Base-by-base conservation (phyloP, 129 eudicot species). In the Cynara cardunculus region DNA sequence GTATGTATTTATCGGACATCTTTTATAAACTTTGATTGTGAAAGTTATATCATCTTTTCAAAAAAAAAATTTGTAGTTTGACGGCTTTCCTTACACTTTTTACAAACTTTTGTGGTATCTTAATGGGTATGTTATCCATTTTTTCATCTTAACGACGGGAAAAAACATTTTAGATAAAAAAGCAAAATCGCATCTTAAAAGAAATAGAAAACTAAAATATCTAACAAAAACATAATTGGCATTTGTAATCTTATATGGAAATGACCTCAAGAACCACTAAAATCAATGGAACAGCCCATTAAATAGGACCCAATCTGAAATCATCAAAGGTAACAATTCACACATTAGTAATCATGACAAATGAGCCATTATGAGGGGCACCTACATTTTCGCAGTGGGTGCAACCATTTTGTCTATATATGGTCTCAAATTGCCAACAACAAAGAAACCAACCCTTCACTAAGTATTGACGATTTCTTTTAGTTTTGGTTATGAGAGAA, bases 251-350 rank as follows among this genome's bases (percentile, higher is more conserved):
- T 71, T 72, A 31, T 71, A 18, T 59, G 30, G 27, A 61, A 24
- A 72, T 72, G 61, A 72, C 78, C 24, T 32, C 62, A 56, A 53
- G 34, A 80, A 30, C 59, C 78, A 80, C 83, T 80, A 34, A 72
- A 59, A 66, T 61, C 64, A 80, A 72, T 72, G 64, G 84, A 72
- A 59, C 39, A 56, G 16, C 28, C 72, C 84, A 80, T 53, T 59
- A 53, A 19, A 80, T 72, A 80, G 78, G 84, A 72, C 84, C 78
- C 84, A 80, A 53, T 80, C 73, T 53, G 25, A 69, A 46, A 53
- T 53, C 64, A 53, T 25, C 34, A 56, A 27, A 71, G 59, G 41
- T 79, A 79, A 80, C 71, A 80, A 72, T 80, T 80, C 66, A 72
- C 84, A 31, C 65, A 21, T 65, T 80, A 59, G 72, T 56, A 34